Conservation (phyloP, 1,139 yeast genomes). For the Pichia sp. region DNA sequence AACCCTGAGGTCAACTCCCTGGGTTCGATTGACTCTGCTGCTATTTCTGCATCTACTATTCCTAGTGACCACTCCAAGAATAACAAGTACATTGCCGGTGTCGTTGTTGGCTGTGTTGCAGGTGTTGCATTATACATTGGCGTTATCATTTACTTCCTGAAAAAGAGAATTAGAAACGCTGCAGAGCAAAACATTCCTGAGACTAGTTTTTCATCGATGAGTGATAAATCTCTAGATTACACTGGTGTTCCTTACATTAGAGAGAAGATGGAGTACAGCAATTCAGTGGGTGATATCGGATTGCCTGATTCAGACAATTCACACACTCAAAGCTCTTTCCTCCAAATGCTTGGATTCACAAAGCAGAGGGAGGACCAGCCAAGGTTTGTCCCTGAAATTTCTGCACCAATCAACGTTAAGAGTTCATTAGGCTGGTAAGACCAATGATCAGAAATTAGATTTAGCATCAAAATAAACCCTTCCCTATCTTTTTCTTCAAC, state of each 20-base stretch:
- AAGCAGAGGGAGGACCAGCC: conserved; percentile 22
- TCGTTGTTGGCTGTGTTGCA: conserved; percentile 59
- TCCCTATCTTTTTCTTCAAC: neutral
- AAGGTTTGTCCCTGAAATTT: conserved; percentile 37
- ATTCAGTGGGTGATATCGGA: conserved; percentile 17
- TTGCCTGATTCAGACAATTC: conserved; percentile 12
- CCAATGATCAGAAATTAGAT: conserved; percentile 7
- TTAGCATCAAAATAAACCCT: neutral
- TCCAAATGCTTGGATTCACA: conserved; percentile 14
- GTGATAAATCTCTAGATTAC: conserved; percentile 4
- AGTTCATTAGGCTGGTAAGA: conserved; percentile 46
- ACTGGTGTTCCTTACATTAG: neutral
- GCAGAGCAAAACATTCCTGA: conserved; percentile 6
- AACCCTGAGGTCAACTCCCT: conserved; percentile 18
- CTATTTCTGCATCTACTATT: conserved; percentile 16
- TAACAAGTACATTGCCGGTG: conserved; percentile 48
- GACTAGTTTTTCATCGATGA: conserved; percentile 12
- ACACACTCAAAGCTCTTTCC: conserved; percentile 11
- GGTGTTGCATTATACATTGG: conserved; percentile 60
- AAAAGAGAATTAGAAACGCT: conserved; percentile 30
- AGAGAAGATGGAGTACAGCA: conserved; percentile 8
- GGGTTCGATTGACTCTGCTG: conserved; percentile 34
- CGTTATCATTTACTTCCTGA: conserved; percentile 41
- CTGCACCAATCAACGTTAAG: conserved; percentile 46
- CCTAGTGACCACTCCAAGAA: conserved; percentile 16